Evolutionary conservation across 768 basidiomycete genomes (phyloP), one percentile per base, ranked within the genome.

Genomic region (Polyporus arcularius): DNA sequence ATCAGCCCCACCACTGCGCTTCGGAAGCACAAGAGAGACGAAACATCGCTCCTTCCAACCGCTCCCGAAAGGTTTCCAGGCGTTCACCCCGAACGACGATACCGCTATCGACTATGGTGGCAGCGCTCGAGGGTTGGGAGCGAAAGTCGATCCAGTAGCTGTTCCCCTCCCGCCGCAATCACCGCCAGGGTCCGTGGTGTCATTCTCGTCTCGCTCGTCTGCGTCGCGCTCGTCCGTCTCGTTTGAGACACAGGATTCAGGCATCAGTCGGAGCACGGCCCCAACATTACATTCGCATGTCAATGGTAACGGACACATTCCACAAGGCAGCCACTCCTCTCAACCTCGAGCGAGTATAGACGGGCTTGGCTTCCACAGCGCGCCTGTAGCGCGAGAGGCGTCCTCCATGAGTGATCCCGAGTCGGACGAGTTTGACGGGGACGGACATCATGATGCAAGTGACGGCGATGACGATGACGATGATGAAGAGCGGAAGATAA

Each of bases 151-250:
- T 63, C 83, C 86, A 9, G 67, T 78, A 15, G 74, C 77, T 1
- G 79, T 87, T 59, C 86, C 87, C n/a, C 72, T 87, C 4, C 85
- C 87, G 3, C 83, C 87, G 2, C 78, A 85, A 61, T 92, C 90
- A 2, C 90, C 90, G 14, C 86, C 90, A 1, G 76, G 79, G 31
- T 92, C 90, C 21, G 78, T 86, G 0, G 64, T 92, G 15, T 93
- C 90, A 0, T 82, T 87, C 65, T 92, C 90, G n/a, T 91, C 90
- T 4, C 83, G 76, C n/a, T 91, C 89, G 2, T 89, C 88, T 2
- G 74, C 79, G 12, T 88, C 88, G 1, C 76, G 74, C 12, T 83
- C 85, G 0, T 83, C 86, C 1, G 62, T 74, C 12, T 81, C 80
- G 1, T 70, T 68, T 16, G 68, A 73, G 40, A 70, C 67, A 14